Evolutionary conservation across 371 early-diverging fungal species (phyloP), one percentile per base, ranked within the genome.

Genomic region (Rhizopus delemar): DNA sequence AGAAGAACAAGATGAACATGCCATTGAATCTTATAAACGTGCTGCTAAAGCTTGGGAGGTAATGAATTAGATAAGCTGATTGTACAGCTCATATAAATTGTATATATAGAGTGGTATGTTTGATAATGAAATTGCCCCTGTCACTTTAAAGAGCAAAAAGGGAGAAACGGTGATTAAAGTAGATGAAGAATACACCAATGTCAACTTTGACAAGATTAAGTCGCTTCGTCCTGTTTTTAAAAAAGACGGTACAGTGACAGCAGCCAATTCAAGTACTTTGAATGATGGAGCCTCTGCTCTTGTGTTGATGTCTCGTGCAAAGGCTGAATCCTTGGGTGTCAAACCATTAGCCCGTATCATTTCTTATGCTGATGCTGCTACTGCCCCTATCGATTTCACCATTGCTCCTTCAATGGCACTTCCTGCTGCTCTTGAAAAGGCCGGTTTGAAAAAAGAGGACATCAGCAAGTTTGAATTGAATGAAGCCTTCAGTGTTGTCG

Each of bases 231-330:
- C 86, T 13, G 86, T 82, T 5, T 88, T 88, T 61, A 83, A 86
- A 55, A 83, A 83, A 73, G 78, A 84, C 41, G 89, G 81, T 66
- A 92, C 95, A 33, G 96, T 97, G 46, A 97, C 98, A 15, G 97
- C 97, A 29, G 94, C 96, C 61, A 99, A 97, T 75, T 87, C 98
- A 39, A 92, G 93, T 56, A 90, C 94, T 5, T 76, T 99, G 60
- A 92, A 87, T 71, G 99, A 99, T 71, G 99, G 98, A 67, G 99
- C 98, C 46, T 90, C 96, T 39, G 96, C 96, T 28, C 46, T 99
- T 51, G 90, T 98, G 46, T 77, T 99, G 63, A 90, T 93, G 80
- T 88, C 90, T 46, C 87, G 89, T 51, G 77, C 83, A 61, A 88
- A 87, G 68, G 91, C 93, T 48, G 70, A 80, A 29, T 83, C 84